Conservation (phyloP, 352 stramenopile species). For the Globisporangium perplexum region DNA sequence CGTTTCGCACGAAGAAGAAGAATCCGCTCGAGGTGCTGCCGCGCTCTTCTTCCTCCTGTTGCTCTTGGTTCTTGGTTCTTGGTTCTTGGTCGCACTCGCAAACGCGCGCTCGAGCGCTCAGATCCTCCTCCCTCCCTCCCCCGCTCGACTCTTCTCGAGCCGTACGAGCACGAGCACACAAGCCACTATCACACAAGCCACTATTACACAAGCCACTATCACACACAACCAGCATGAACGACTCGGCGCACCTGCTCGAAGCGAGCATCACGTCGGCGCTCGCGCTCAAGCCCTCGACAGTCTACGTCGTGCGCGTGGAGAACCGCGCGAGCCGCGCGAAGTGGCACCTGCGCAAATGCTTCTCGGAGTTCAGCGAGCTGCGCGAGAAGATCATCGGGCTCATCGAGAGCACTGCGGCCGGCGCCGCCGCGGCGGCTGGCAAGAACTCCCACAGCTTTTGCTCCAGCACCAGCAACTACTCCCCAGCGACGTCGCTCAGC, state of each 20-base stretch:
- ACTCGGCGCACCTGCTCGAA: conserved; percentile 39
- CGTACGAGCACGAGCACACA: too few relatives aligned
- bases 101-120: neutral
- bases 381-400: conserved; percentile 58
- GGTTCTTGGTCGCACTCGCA: neutral
- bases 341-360: conserved; percentile 68
- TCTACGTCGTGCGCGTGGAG: conserved; percentile 67
- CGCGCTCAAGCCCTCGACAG: conserved; percentile 63
- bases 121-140: too few relatives aligned
- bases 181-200: too few relatives aligned
- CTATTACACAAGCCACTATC: too few relatives aligned
- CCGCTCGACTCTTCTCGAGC: too few relatives aligned
- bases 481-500: neutral
- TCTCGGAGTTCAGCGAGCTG: conserved; percentile 71
- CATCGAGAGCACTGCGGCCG: conserved; percentile 39
- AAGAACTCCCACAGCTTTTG: neutral
- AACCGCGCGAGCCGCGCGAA: conserved; percentile 30
- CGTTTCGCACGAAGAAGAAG: too few relatives aligned
- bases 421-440: neutral
- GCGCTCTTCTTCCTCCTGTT: too few relatives aligned
- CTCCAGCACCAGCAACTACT: neutral
- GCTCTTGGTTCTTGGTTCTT: neutral
- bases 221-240: conserved; percentile 29
- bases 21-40: too few relatives aligned
- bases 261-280: conserved; percentile 60